Evolutionary conservation across 2,329 filamentous ascomycete genomes (phyloP).

Genomic region (Annulohypoxylon truncatum): DNA sequence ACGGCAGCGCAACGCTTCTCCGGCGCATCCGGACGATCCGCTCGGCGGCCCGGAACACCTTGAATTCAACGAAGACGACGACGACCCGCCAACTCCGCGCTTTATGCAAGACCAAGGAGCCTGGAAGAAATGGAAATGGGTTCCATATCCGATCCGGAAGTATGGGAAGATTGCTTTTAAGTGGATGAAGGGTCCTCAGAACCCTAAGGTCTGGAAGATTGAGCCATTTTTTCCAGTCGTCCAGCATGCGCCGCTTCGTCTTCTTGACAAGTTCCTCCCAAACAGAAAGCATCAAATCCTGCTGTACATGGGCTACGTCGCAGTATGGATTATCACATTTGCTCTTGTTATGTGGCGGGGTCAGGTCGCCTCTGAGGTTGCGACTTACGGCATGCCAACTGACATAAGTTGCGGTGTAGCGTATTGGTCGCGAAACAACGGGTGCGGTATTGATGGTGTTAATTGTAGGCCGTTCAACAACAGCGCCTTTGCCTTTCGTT

Average conservation of each 20-base stretch:
- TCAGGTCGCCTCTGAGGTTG: constrained; percentile 68
- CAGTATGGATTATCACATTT: constrained; percentile 77
- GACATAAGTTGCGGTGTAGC: constrained; percentile 74
- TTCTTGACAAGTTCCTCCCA: constrained; percentile 73
- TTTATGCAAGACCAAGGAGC: constrained; percentile 68
- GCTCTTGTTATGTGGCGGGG: constrained; percentile 74
- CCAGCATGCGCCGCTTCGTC: constrained; percentile 73
- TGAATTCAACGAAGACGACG: constrained; percentile 60
- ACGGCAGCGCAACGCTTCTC: constrained; percentile 32
- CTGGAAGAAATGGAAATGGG: constrained; percentile 67
- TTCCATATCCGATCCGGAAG: constrained; percentile 67
- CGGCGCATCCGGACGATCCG: constrained; percentile 45
- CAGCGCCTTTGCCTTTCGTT: constrained; percentile 77
- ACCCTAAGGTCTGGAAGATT: constrained; percentile 64
- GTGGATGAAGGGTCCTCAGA: constrained; percentile 69
- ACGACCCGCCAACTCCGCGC: constrained; percentile 65
- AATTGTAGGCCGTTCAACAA: constrained; percentile 80
- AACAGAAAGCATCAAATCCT: constrained; percentile 67
- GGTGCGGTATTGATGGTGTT: constrained; percentile 79
- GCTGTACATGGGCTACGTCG: constrained; percentile 69
- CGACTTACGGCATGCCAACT: constrained; percentile 73
- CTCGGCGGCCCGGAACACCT: constrained; percentile 51
- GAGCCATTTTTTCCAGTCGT: constrained; percentile 71
- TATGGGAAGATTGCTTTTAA: constrained; percentile 54
- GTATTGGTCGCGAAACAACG: constrained; percentile 78